Evolutionary conservation across 225 moss, liverwort and hornwort species (phyloP), one percentile per base, ranked within the genome.

Genomic region (Polytrichum commune): DNA sequence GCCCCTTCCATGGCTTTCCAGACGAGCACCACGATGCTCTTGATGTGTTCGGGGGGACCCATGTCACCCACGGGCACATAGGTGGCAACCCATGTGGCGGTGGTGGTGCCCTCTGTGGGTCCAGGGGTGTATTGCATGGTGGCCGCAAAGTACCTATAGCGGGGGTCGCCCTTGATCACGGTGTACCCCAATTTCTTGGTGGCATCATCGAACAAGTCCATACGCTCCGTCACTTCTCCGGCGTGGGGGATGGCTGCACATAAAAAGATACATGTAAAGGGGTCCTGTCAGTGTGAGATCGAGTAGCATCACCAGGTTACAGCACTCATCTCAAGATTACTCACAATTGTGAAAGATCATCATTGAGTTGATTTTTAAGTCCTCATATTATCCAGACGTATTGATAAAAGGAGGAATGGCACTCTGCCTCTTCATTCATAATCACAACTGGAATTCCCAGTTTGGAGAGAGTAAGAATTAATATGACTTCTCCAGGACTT

Each of bases 141-240:
- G n/a, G 75, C 72, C 1, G 75, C 27, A 53, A 77, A 53, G 68
- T 75, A 66, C 62, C 33, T 69, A 74, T 80, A 84, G 38, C 72
- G 72, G 1, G 80, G 80, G 28, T 84, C 80, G 13, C 84, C 80
- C 80, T 74, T 73, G 10, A 80, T 69, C 46, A 84, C 55, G 10
- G 80, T 75, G 73, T 78, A 75, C 4, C 81, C 69, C 23, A 75
- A 1, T 18, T 60, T 84, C 61, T 19, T 81, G 28, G 18, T 27
- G n/a, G 69, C 73, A 2, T 54, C 25, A 53, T 81, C 75, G 24
- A 81, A 54, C 5, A 75, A 0, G 58, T 84, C 78, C 63, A 75
- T 72, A 63, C 78, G 81, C 73, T 81, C 81, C 6, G 69, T 78
- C 66, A 81, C 58, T 64, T 81, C 77, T 18, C 33, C 69, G 0